These are phyloP conservation scores for Takashimella tepidaria DNA, from an alignment of 1,284 basidiomycete genomes.

Conservation along the genomic window DNA sequence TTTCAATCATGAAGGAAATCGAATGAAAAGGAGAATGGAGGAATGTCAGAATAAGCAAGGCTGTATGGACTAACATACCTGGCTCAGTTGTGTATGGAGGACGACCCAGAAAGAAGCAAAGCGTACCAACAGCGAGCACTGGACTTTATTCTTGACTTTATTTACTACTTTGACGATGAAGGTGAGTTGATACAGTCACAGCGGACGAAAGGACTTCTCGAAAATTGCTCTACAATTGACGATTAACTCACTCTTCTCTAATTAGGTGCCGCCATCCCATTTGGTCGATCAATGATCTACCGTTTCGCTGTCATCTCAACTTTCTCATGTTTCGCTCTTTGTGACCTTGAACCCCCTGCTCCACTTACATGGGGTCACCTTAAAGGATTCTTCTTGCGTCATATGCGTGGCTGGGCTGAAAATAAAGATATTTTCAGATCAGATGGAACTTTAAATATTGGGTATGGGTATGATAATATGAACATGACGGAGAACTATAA, in stretches of 20 bases:
- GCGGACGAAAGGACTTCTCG: too few relatives aligned
- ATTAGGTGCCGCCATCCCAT: conserved; percentile 65
- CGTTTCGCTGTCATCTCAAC: conserved; percentile 73
- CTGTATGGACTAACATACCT: too few relatives aligned
- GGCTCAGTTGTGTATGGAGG: conserved; percentile 42
- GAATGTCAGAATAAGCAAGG: too few relatives aligned
- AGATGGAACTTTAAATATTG: conserved; percentile 68
- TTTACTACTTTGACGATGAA: conserved; percentile 68
- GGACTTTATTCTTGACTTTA: conserved; percentile 62
- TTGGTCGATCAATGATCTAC: conserved; percentile 69
- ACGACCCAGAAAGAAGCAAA: conserved; percentile 61
- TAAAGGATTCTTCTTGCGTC: conserved; percentile 67
- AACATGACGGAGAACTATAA: conserved; percentile 74
- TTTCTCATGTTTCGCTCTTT: conserved; percentile 67
- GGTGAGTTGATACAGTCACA: too few relatives aligned
- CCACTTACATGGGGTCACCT: conserved; percentile 65
- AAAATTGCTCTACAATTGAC: not conserved
- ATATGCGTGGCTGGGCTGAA: conserved; percentile 64
- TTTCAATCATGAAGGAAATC: not conserved
- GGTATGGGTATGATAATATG: conserved; percentile 66
- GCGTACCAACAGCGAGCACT: conserved; percentile 61
- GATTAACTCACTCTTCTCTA: not conserved
- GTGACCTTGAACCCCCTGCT: conserved; percentile 61
- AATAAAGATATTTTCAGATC: conserved; percentile 53
- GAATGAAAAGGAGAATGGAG: too few relatives aligned